These are phyloP conservation scores for Paramecium biaurelia DNA, from an alignment of 73 alveolate genomes.

Conservation along the genomic window DNA sequence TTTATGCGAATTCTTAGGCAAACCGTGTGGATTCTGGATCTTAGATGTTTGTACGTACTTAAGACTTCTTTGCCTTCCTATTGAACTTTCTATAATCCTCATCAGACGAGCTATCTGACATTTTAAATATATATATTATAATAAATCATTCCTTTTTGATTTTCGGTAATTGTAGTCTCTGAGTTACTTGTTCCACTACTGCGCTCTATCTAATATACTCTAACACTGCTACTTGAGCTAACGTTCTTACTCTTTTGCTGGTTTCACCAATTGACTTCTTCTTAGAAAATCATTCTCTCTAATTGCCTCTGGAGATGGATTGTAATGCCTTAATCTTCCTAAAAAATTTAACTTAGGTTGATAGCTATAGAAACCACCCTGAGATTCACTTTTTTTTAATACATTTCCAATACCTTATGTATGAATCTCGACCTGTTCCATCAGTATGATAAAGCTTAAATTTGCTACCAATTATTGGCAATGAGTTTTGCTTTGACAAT, in stretches of 20 bases:
- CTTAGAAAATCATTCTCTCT: slow-evolving; percentile 21
- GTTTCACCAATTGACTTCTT: neutral
- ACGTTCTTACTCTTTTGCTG: neutral
- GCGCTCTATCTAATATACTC: neutral
- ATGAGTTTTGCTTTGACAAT: neutral
- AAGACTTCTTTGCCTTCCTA: slow-evolving; percentile 12
- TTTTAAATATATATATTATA: slow-evolving; percentile 1
- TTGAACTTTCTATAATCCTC: slow-evolving; percentile 34
- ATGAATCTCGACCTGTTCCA: slow-evolving; percentile 62
- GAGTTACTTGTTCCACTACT: slow-evolving; percentile 22
- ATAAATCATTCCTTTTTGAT: neutral
- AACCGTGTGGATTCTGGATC: neutral
- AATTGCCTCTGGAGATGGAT: slow-evolving; percentile 13
- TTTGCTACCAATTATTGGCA: slow-evolving; percentile 50
- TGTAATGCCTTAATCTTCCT: neutral
- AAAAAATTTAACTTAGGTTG: slow-evolving; percentile 24
- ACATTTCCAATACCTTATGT: neutral
- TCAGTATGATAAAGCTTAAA: slow-evolving; percentile 54
- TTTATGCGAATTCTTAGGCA: neutral
- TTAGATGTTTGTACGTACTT: neutral
- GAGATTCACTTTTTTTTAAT: neutral
- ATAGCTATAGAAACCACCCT: slow-evolving; percentile 46
- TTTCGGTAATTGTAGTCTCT: slow-evolving; percentile 42
- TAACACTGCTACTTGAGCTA: neutral
- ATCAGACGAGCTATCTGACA: slow-evolving; percentile 10